Conservation (phyloP, 306 rosid species). For the Adenanthera pavonina region DNA sequence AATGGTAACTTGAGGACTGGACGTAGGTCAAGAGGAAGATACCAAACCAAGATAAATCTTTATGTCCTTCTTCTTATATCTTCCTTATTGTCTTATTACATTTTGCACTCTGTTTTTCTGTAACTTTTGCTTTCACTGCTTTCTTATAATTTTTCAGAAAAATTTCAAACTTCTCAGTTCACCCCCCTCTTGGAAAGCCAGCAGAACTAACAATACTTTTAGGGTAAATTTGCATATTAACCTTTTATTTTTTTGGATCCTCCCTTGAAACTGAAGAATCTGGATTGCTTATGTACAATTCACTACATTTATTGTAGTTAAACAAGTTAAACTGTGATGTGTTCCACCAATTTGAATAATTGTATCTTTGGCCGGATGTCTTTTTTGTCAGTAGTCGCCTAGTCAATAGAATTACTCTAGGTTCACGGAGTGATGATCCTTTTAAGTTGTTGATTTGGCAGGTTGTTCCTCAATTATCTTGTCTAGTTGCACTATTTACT, state of each 20-base stretch:
- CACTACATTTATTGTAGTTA: neutral
- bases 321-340: conserved; percentile 16
- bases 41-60: too few species aligned
- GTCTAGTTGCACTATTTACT: conserved; percentile 83
- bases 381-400: conserved; percentile 23
- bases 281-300: neutral
- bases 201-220: too few species aligned
- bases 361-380: conserved; percentile 22
- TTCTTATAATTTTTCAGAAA: too few species aligned
- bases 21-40: too few species aligned
- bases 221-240: too few species aligned
- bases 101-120: too few species aligned
- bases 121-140: too few species aligned
- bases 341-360: conserved; percentile 18
- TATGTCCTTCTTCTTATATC: too few species aligned
- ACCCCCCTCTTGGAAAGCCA: too few species aligned
- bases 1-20: too few species aligned
- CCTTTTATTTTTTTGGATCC: neutral
- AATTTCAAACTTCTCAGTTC: too few species aligned
- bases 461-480: conserved; percentile 87
- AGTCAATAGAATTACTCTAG: conserved; percentile 11
- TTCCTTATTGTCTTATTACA: too few species aligned
- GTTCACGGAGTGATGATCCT: conserved; percentile 13
- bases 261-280: neutral
- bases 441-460: conserved; percentile 43